These are phyloP conservation scores for Fonsecaea erecta DNA, from an alignment of 2,329 filamentous ascomycete species.

Conservation along the genomic window DNA sequence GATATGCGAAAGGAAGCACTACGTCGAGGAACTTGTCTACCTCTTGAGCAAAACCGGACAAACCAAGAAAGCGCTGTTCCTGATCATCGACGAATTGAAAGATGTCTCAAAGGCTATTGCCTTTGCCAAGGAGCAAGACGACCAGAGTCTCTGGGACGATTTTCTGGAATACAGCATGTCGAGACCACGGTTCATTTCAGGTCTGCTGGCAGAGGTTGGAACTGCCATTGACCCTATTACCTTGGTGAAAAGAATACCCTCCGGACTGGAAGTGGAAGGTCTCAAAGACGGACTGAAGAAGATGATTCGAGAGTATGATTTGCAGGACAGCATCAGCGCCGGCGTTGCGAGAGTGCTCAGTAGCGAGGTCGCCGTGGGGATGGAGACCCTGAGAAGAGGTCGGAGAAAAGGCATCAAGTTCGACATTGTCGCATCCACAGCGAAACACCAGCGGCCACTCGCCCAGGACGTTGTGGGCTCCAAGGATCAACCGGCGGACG, in stretches of 20 bases:
- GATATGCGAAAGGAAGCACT: constrained; percentile 80
- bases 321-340: constrained; percentile 88
- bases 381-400: constrained; percentile 77
- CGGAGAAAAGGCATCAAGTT: constrained; percentile 89
- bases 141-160: constrained; percentile 92
- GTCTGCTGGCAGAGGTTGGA: constrained; percentile 88
- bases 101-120: constrained; percentile 91
- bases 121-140: constrained; percentile 91
- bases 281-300: constrained; percentile 84
- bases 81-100: constrained; percentile 91
- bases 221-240: constrained; percentile 92
- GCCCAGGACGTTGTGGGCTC: not conserved
- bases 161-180: constrained; percentile 96
- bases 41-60: constrained; percentile 94
- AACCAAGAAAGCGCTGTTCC: constrained; percentile 84
- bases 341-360: constrained; percentile 85
- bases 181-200: constrained; percentile 91
- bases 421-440: constrained; percentile 58
- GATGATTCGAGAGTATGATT: constrained; percentile 93
- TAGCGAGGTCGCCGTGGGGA: constrained; percentile 83
- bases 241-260: constrained; percentile 86
- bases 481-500: constrained; percentile 8
- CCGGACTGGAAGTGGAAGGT: constrained; percentile 89
- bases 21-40: constrained; percentile 91
- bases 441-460: constrained; percentile 4